Conservation (phyloP, 208 protist species). For the Trypanosoma caninum region DNA sequence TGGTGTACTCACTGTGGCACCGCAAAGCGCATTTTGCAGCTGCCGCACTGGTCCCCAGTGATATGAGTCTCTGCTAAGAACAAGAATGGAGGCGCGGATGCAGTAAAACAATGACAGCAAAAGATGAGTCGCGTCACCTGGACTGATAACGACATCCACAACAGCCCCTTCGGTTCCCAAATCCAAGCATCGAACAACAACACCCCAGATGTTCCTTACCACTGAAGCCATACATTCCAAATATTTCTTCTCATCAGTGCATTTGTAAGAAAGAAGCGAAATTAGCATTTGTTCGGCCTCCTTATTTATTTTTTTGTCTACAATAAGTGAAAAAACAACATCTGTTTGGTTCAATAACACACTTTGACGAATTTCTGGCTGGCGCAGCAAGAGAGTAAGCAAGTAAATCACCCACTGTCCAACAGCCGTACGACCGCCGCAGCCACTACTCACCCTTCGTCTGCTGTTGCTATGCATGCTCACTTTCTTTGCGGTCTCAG, state of each 20-base stretch:
- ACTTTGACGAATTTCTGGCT: constrained; percentile 12
- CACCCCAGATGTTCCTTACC: constrained; percentile 28
- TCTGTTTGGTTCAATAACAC: constrained; percentile 13
- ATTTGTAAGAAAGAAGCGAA: constrained; percentile 30
- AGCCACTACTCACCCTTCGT: not conserved
- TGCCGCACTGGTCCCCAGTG: constrained; percentile 23
- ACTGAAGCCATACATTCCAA: constrained; percentile 25
- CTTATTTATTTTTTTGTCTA: constrained; percentile 10
- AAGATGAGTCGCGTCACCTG: constrained; percentile 10
- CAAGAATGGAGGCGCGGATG: constrained; percentile 27
- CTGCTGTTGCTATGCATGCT: not conserved
- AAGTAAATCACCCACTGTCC: constrained; percentile 24
- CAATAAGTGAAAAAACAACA: constrained; percentile 26
- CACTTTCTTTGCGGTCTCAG: constrained; percentile 3
- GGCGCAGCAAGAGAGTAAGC: constrained; percentile 16
- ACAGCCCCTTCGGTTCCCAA: not conserved
- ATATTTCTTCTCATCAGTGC: constrained; percentile 19
- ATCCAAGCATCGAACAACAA: constrained; percentile 27
- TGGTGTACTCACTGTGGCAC: not conserved
- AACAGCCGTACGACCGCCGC: not conserved
- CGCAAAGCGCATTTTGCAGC: constrained; percentile 45
- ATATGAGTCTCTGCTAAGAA: constrained; percentile 4
- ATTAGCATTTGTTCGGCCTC: constrained; percentile 27
- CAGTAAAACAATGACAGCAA: constrained; percentile 36
- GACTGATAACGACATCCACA: not conserved